A percentile compares a stretch with the other conserved stretches of the same genome.
Evolutionary conservation across 768 basidiomycete species (phyloP).

Genomic region (Collybia mongolica): DNA sequence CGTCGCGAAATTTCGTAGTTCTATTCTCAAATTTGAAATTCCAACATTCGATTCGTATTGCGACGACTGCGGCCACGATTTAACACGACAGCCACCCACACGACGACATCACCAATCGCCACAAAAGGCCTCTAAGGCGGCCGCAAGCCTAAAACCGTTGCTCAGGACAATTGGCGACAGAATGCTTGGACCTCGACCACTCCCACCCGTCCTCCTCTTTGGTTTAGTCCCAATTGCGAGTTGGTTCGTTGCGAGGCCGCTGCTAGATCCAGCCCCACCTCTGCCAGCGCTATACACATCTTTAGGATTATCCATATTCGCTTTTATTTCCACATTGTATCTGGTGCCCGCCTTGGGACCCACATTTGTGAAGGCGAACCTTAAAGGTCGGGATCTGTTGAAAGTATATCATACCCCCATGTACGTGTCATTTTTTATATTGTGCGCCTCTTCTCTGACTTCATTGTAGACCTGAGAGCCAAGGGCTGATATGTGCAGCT

Average conservation of each 20-base stretch:
- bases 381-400: slow-evolving; percentile 85
- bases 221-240: slow-evolving; percentile 64
- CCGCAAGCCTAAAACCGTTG: no score
- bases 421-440: slow-evolving; percentile 36
- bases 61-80: no score
- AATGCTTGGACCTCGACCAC: slow-evolving; percentile 43
- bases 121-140: no score
- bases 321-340: slow-evolving; percentile 72
- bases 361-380: slow-evolving; percentile 74
- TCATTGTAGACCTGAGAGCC: slow-evolving; percentile 82
- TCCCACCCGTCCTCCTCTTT: slow-evolving; percentile 51
- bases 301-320: slow-evolving; percentile 81
- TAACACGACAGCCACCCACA: no score
- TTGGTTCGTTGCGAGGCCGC: slow-evolving; percentile 74
- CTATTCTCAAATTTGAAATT: no score
- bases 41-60: no score
- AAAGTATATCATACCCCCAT: slow-evolving; percentile 77
- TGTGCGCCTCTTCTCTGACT: slow-evolving; percentile 3
- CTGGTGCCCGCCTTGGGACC: slow-evolving; percentile 84
- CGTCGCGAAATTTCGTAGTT: neutral
- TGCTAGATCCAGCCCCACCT: slow-evolving; percentile 66
- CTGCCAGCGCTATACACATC: slow-evolving; percentile 76
- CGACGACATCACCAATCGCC: no score
- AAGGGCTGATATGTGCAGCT: slow-evolving; percentile 87
- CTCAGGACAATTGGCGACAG: neutral